Evolutionary conservation across 140 eudicot species (phyloP).

Genomic region (Oenanthe javanica): DNA sequence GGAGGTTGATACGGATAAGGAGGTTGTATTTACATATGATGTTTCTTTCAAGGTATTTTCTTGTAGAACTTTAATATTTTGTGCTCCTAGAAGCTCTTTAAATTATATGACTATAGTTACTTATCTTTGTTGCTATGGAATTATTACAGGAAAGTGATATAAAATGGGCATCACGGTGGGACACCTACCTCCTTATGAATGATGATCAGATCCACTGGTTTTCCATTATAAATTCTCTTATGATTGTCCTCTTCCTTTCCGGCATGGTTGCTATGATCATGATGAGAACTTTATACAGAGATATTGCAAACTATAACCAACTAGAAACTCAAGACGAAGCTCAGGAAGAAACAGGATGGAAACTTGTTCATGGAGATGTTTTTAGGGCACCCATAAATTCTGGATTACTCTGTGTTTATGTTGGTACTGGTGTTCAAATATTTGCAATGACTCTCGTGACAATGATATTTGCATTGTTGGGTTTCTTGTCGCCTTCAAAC

Average conservation of each 20-base stretch:
- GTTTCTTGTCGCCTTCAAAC: slow-evolving; percentile 66
- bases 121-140: background rate
- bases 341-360: slow-evolving; percentile 80
- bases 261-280: slow-evolving; percentile 82
- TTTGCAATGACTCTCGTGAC: slow-evolving; percentile 62
- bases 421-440: slow-evolving; percentile 64
- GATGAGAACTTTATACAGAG: slow-evolving; percentile 63
- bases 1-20: slow-evolving; percentile 12
- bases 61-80: background rate
- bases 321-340: slow-evolving; percentile 68
- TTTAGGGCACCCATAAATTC: slow-evolving; percentile 63
- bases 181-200: slow-evolving; percentile 28
- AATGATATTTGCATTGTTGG: slow-evolving; percentile 59
- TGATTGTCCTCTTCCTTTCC: slow-evolving; percentile 67
- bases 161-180: slow-evolving; percentile 25
- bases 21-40: slow-evolving; percentile 12
- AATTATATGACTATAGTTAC: background rate
- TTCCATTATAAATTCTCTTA: slow-evolving; percentile 39
- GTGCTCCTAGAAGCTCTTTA: background rate
- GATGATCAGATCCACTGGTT: slow-evolving; percentile 35
- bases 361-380: slow-evolving; percentile 66
- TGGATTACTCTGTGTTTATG: slow-evolving; percentile 51
- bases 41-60: slow-evolving; percentile 4
- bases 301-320: slow-evolving; percentile 64
- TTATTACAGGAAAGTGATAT: slow-evolving; percentile 10